Percentiles rank a stretch among this genome's conserved stretches.
Evolutionary conservation across 2,329 filamentous ascomycete species (phyloP).

Genomic region (Diaporthe ampelina): DNA sequence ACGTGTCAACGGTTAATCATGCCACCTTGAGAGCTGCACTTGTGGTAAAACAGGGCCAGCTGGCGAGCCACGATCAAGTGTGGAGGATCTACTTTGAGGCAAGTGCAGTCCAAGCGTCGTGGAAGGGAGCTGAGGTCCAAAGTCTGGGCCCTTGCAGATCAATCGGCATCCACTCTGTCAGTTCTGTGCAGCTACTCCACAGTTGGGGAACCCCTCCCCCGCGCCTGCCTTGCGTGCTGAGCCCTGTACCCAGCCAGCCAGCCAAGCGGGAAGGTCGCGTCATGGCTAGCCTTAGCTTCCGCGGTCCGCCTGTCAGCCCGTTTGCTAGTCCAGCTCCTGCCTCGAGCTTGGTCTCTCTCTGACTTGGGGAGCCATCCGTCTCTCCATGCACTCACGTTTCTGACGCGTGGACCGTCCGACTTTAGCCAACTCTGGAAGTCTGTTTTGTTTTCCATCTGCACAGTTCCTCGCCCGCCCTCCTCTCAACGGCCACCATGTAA

Average conservation of each 20-base stretch:
- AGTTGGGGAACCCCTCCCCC: constrained; percentile 18
- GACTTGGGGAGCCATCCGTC: neutral
- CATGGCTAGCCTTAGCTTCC: constrained; percentile 15
- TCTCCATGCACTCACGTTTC: neutral
- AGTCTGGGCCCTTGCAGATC: constrained; percentile 19
- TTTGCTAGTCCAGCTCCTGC: neutral
- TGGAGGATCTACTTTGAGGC: no score
- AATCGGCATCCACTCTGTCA: neutral
- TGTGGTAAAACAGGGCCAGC: no score
- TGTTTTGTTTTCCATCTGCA: neutral
- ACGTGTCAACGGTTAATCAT: no score
- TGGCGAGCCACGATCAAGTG: no score
- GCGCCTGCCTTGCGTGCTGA: neutral
- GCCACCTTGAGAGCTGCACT: no score
- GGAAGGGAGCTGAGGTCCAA: neutral
- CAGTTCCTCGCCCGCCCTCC: no score
- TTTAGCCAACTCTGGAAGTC: constrained; percentile 20
- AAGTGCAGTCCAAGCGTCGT: neutral
- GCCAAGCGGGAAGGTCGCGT: constrained; percentile 1
- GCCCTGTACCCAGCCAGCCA: constrained; percentile 4
- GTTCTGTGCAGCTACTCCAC: neutral
- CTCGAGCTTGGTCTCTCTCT: neutral
- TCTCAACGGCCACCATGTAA: constrained; percentile 7
- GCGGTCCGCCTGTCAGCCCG: constrained; percentile 4
- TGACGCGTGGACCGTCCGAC: neutral